Base-by-base conservation (phyloP, 2,329 filamentous ascomycete species). In the Colletotrichum tropicale region DNA sequence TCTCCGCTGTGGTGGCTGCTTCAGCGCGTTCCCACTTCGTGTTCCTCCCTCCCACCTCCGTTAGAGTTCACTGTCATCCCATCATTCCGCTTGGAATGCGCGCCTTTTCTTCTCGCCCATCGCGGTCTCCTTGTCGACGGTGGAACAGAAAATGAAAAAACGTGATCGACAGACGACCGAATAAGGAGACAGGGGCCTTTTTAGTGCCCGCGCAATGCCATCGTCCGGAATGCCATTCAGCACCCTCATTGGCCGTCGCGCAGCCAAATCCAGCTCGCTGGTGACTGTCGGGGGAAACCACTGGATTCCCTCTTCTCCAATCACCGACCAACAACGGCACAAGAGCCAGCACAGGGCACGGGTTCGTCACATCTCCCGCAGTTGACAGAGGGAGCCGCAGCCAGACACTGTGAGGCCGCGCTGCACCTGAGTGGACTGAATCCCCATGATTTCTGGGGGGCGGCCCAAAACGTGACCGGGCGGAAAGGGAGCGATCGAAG, bases 331-430 rank as follows among this genome's bases (percentile, higher is more conserved):
- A 52, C 62, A 67, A 48, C 36, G 28, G 67, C 67, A 73, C 68
- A 48, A 36, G 68, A 69, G 56, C 70, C 71, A 75, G 77, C 77
- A 77, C 75, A 66, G 69, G 48, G 72, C 76, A 78, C 61, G 64
- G 67, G 77, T 78, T 78, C 77, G 72, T 78, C 77, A 76, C 76
- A 72, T 70, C 62, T 66, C 28, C 68, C 36, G 64, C 68, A 48
- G 24, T 62, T 69, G 24, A 56, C 71, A 71, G 66, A 68, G 61
- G 56, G 66, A 72, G 76, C 70, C 72, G 76, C 70, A 72, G 74
- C 70, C 66, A 74, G 56, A 58, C 43, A 24, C 43, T 24, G 43
- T 52, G 43, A 52, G n/a, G 43, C 56, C 38, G 28, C 43, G 70
- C 75, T 38, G 71, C 61, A 34, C 34, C 32, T 66, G 61, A 71